A percentile compares a stretch with the other conserved stretches of the same genome.
phyloP scores from a whole-genome alignment of 306 rosid species.

The Coriaria nepalensis region DNA sequence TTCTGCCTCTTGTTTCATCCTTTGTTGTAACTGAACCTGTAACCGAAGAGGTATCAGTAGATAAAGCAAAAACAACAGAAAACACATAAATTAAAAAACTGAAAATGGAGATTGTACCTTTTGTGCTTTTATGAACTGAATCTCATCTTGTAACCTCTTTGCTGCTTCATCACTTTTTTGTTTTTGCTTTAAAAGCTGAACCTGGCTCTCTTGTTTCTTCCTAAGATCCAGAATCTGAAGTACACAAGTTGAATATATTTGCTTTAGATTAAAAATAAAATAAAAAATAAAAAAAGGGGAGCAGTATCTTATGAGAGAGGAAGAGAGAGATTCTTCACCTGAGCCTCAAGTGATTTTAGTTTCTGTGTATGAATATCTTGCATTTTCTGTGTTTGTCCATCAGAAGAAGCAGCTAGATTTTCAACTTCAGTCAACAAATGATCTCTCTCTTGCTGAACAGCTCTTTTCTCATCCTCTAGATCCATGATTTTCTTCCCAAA shows the following conservation, averaged over 20 bases:
- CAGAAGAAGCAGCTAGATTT: conserved; percentile 84
- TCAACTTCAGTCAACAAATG: conserved; percentile 89
- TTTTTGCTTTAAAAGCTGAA: conserved; percentile 92
- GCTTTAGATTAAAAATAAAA: conserved; percentile 10
- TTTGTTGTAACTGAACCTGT: conserved; percentile 95
- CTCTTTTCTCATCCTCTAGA: conserved; percentile 88
- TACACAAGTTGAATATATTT: conserved; percentile 18
- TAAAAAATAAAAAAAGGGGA: background rate
- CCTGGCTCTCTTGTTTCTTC: conserved; percentile 98
- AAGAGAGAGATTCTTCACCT: conserved; percentile 29
- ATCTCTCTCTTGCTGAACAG: conserved; percentile 93
- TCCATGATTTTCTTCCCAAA: conserved; percentile 91
- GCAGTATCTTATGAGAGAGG: background rate
- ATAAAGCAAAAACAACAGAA: conserved; percentile 1
- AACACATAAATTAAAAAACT: conserved; percentile 13
- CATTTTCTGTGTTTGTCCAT: conserved; percentile 87
- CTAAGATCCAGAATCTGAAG: conserved; percentile 80
- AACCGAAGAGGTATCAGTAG: conserved; percentile 5
- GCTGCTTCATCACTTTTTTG: conserved; percentile 99
- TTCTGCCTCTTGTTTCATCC: conserved; percentile 97
- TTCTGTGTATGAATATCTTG: conserved; percentile 91
- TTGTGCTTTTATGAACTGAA: conserved; percentile 92
- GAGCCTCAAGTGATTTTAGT: conserved; percentile 83
- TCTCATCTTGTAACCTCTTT: conserved; percentile 91
- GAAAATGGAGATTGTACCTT: conserved; percentile 46